Base-by-base conservation (phyloP, 768 basidiomycete genomes). In the Boletus sp. region DNA sequence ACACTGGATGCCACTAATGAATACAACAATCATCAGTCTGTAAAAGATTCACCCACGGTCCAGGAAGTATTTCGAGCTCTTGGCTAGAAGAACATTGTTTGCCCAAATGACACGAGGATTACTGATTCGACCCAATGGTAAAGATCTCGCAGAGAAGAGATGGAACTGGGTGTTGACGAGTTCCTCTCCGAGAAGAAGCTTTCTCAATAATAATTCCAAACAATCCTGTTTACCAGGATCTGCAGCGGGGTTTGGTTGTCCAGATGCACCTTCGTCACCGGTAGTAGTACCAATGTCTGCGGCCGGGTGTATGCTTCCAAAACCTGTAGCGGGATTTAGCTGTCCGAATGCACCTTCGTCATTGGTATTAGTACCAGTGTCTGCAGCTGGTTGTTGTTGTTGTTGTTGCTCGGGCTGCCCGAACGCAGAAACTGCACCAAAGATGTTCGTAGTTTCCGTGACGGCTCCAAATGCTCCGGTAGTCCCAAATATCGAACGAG, bases 361-460 rank as follows among this genome's bases (percentile, higher is more conserved):
- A n/a, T n/a, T 24, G 24, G 24, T 24, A 24, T 3, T 24, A 24
- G 24, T 24, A 24, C 24, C 24, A 24, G 77, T 57, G 66, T 55
- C 58, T 64, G 71, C 48, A 66, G 78, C 62, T 66, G 79, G 62
- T 57, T 68, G 78, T 55, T 70, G 72, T 24, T 24, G 24, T 24
- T 3, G 24, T 24, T 62, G 24, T 3, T 24, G 67, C 51, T 68
- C 73, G 30, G 58, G 67, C 15, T 63, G 75, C 10, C 77, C 74
- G 58, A 84, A 85, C 8, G 78, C 51, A 30, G 73, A 57, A 41
- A 72, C 58, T 24, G 65, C 63, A 14, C 77, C 78, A 64, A 83
- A 83, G 2, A 76, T 71, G 50, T 79, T 76, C 10, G 78, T 75
- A 14, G 64, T 57, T 57, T 57, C 76, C 59, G 60, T 62, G 56